Evolutionary conservation across 2,329 filamentous ascomycete species (phyloP).

Genomic region (Scytalidium lignicola): DNA sequence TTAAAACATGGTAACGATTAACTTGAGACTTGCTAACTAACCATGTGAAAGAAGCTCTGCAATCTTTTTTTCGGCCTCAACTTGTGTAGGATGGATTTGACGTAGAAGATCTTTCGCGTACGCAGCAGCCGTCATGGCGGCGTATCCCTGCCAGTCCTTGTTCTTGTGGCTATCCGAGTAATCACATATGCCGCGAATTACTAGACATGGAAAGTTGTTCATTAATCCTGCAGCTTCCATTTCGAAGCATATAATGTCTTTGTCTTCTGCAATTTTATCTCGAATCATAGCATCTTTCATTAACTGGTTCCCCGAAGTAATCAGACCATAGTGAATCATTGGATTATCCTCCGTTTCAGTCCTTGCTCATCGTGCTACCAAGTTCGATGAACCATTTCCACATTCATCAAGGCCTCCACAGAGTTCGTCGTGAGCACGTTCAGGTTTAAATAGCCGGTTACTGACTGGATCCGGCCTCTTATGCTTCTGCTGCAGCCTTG

Average conservation of each 20-base stretch:
- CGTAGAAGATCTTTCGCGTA: constrained; percentile 14
- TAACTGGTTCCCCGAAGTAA: constrained; percentile 26
- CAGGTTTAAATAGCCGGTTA: constrained; percentile 23
- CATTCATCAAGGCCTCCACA: constrained; percentile 8
- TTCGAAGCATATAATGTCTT: constrained; percentile 25
- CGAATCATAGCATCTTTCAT: constrained; percentile 25
- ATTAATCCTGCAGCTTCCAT: constrained; percentile 25
- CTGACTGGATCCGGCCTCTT: constrained; percentile 12
- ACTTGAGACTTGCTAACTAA: too few species aligned
- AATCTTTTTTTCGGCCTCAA: constrained; percentile 10
- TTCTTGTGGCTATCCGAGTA: constrained; percentile 22
- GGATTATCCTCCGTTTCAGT: constrained; percentile 14
- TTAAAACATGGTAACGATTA: too few species aligned
- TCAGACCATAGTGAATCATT: constrained; percentile 27
- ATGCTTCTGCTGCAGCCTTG: constrained; percentile 19
- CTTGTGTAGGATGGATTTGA: constrained; percentile 7
- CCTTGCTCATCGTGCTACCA: constrained; percentile 4
- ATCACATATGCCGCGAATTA: constrained; percentile 28
- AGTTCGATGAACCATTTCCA: constrained; percentile 8
- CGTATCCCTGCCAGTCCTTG: constrained; percentile 5
- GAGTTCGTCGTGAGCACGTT: not conserved
- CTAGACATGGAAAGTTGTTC: constrained; percentile 22
- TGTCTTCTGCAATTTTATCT: constrained; percentile 19
- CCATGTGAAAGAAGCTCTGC: too few species aligned
- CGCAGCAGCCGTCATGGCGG: constrained; percentile 1